phyloP scores from a whole-genome alignment of 768 basidiomycete species.

The Crepidotus variabilis region DNA sequence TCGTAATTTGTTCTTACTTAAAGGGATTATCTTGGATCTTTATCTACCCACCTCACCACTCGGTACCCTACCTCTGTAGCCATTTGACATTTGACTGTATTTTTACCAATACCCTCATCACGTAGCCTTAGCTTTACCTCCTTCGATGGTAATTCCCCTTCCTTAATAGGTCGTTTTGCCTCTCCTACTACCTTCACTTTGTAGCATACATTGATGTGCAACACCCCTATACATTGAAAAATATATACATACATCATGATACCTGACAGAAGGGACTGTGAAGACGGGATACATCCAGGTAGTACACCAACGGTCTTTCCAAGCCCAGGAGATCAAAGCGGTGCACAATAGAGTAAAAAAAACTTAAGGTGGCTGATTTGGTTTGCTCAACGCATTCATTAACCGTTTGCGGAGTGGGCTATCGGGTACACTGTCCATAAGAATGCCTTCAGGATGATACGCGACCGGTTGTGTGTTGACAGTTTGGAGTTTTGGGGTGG shows the following conservation, averaged over 20 bases:
- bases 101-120: slow-evolving; percentile 5
- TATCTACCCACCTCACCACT: neutral
- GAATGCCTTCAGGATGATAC: slow-evolving; percentile 2
- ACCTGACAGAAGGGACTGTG: neutral
- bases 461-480: neutral
- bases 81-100: slow-evolving; percentile 8
- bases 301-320: too few species aligned
- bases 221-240: neutral
- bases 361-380: neutral
- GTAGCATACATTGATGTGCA: slow-evolving; percentile 2
- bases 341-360: too few species aligned
- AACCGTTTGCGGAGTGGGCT: slow-evolving; percentile 26
- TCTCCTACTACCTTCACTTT: neutral
- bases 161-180: neutral
- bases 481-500: slow-evolving; percentile 1
- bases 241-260: neutral
- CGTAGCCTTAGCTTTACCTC: neutral
- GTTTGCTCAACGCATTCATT: slow-evolving; percentile 22
- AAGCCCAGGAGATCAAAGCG: too few species aligned
- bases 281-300: neutral
- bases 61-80: slow-evolving; percentile 13
- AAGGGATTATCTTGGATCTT: neutral
- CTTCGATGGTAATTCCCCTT: neutral
- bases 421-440: slow-evolving; percentile 17
- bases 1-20: neutral